Percentiles rank a stretch among this genome's conserved stretches.
These are phyloP conservation scores for Betula pendula DNA, from an alignment of 306 rosid species.

Conservation along the genomic window DNA sequence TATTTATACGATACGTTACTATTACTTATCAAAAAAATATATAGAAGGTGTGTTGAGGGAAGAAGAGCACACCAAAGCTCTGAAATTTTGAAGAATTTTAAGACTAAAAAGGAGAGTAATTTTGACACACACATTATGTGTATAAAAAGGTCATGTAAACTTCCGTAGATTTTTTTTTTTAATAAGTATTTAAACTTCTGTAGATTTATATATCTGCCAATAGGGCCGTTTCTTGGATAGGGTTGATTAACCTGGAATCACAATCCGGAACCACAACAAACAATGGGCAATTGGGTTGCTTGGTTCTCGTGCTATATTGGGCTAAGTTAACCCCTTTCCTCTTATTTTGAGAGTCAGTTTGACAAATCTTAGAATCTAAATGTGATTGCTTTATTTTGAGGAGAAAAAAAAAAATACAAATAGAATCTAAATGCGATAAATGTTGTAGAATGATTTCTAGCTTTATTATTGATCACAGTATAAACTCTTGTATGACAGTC, in stretches of 20 bases:
- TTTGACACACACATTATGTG: not conserved
- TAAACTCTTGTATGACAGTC: not conserved
- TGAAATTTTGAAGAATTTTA: not conserved
- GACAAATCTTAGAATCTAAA: not conserved
- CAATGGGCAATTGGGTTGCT: not conserved
- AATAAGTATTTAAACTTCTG: no score
- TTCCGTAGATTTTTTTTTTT: not conserved
- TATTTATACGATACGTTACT: no score
- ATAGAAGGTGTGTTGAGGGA: not conserved
- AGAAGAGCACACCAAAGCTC: not conserved
- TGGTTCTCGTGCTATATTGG: not conserved
- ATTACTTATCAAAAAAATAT: no score
- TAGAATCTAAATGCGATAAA: no score
- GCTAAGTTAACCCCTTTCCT: not conserved
- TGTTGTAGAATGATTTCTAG: no score
- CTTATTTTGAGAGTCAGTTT: not conserved
- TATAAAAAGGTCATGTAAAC: not conserved
- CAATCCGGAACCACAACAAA: not conserved
- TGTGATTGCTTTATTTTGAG: no score
- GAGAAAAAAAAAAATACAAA: no score
- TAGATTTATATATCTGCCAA: no score
- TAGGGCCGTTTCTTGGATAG: not conserved
- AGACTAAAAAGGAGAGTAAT: not conserved
- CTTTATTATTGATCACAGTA: no score
- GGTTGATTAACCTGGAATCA: not conserved